These are phyloP conservation scores for Calonectria fujianensis DNA, from an alignment of 2,329 filamentous ascomycete genomes.

Conservation along the genomic window DNA sequence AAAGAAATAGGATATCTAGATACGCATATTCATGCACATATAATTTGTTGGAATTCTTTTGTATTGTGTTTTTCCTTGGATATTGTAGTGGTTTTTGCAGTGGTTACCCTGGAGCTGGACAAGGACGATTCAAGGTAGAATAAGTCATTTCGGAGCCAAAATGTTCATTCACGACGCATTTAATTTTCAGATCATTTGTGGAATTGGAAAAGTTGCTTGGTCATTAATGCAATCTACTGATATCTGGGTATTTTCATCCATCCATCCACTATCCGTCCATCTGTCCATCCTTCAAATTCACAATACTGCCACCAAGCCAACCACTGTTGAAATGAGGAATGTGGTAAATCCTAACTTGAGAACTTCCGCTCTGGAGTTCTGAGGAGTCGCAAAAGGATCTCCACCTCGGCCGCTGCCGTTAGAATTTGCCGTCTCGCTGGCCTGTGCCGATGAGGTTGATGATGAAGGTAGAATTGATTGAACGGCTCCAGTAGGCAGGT, in stretches of 20 bases:
- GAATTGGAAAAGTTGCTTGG: constrained; percentile 1
- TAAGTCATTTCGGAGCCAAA: background rate
- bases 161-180: background rate
- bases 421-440: constrained; percentile 28
- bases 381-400: constrained; percentile 38
- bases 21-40: background rate
- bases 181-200: background rate
- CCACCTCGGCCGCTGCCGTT: constrained; percentile 32
- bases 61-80: too few relatives aligned
- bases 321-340: constrained; percentile 25
- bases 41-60: background rate
- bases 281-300: background rate
- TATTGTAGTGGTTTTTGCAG: background rate
- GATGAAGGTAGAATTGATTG: constrained; percentile 24
- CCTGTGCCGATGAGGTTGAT: constrained; percentile 15
- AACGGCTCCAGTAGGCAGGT: constrained; percentile 6
- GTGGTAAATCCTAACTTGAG: constrained; percentile 25
- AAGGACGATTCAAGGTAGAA: background rate
- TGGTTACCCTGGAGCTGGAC: background rate
- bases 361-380: constrained; percentile 9
- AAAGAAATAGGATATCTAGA: too few relatives aligned
- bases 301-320: constrained; percentile 26
- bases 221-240: constrained; percentile 37
- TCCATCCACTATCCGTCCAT: background rate
- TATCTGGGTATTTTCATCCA: constrained; percentile 30